phyloP scores from a whole-genome alignment of 108 stramenopile genomes.

The Cyclotella kingstonii region DNA sequence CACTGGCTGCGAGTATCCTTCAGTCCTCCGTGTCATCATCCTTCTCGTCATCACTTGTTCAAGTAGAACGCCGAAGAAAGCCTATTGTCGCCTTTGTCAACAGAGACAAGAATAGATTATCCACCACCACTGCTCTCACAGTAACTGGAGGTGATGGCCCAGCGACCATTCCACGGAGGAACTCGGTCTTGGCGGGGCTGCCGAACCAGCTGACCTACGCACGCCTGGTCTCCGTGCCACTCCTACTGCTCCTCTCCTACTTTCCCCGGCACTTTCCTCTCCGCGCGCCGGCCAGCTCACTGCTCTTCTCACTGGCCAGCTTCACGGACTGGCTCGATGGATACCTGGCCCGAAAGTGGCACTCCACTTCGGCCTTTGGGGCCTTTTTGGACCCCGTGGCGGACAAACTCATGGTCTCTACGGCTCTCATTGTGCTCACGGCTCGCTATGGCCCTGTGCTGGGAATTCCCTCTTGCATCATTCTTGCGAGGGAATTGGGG shows the following conservation, averaged over 20 bases:
- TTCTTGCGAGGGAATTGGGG: constrained; percentile 86
- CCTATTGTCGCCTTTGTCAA: no score
- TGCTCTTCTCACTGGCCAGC: constrained; percentile 64
- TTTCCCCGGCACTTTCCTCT: constrained; percentile 22
- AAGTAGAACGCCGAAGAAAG: no score
- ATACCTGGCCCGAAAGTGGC: constrained; percentile 85
- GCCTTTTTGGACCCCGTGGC: constrained; percentile 98
- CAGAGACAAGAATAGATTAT: no score
- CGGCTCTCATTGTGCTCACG: constrained; percentile 80
- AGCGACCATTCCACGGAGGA: constrained; percentile 36
- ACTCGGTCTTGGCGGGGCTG: no score
- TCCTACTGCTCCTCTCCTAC: constrained; percentile 53
- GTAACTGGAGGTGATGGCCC: constrained; percentile 47
- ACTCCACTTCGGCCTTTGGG: constrained; percentile 78
- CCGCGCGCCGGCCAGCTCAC: constrained; percentile 21
- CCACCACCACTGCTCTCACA: constrained; percentile 43
- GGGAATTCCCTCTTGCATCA: constrained; percentile 78
- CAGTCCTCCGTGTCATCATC: no score
- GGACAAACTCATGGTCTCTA: constrained; percentile 95
- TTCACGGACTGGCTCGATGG: constrained; percentile 94
- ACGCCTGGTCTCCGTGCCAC: constrained; percentile 74
- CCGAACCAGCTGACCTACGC: constrained; percentile 75
- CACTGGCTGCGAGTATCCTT: no score
- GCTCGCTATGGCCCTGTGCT: constrained; percentile 71
- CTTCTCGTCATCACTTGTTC: no score